Conservation (phyloP, 2,329 filamentous ascomycete species). For the Whalleya microplaca region DNA sequence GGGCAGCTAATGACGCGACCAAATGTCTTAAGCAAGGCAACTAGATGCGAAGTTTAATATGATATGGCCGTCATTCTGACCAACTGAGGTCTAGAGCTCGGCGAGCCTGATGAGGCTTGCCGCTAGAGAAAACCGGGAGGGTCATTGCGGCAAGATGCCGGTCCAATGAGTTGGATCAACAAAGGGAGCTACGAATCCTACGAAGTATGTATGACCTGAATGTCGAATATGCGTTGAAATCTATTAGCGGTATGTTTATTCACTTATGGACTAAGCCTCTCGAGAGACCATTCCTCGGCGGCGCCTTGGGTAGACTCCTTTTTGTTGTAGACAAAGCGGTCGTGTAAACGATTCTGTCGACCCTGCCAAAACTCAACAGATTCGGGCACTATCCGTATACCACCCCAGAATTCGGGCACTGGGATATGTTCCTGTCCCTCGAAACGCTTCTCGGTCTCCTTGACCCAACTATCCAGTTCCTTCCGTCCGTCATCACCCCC, state of each 20-base stretch:
- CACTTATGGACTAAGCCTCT: constrained; percentile 71
- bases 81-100: too few species aligned
- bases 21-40: too few species aligned
- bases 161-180: too few species aligned
- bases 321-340: constrained; percentile 85
- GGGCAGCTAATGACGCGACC: too few species aligned
- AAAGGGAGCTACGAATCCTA: too few species aligned
- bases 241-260: neutral
- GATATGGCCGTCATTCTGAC: too few species aligned
- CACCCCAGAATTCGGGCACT: constrained; percentile 93
- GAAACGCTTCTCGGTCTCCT: constrained; percentile 76
- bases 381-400: constrained; percentile 81
- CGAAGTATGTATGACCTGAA: too few species aligned
- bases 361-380: constrained; percentile 97
- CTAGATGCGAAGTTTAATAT: too few species aligned
- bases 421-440: constrained; percentile 78
- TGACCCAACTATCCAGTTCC: constrained; percentile 76
- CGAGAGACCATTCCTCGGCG: constrained; percentile 64
- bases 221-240: neutral
- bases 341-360: constrained; percentile 84
- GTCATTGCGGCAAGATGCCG: too few species aligned
- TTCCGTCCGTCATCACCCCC: constrained; percentile 71
- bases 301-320: constrained; percentile 47
- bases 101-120: too few species aligned
- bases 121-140: too few species aligned